Evolutionary conservation across 2,329 filamentous ascomycete genomes (phyloP).

Genomic region (Sarocladium strictum): DNA sequence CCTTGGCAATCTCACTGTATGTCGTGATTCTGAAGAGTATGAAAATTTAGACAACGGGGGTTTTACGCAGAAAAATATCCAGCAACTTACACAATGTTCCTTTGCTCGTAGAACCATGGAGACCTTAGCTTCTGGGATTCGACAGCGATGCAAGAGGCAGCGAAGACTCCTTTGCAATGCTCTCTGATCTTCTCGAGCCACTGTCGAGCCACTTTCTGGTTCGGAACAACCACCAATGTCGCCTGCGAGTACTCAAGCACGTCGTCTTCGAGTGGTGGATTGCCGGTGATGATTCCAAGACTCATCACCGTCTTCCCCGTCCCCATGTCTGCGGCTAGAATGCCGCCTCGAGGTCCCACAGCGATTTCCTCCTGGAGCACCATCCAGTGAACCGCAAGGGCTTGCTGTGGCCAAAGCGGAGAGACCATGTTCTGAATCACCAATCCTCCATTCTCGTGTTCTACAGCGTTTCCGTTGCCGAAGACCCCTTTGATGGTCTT

Average conservation of each 20-base stretch:
- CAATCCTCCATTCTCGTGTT: neutral
- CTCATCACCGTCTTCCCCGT: conserved; percentile 67
- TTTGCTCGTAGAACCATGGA: neutral
- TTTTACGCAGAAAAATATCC: too few species aligned
- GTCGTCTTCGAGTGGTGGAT: conserved; percentile 37
- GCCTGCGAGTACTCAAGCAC: conserved; percentile 24
- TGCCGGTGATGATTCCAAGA: conserved; percentile 65
- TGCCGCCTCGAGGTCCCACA: conserved; percentile 46
- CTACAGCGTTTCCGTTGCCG: neutral
- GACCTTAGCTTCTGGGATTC: neutral
- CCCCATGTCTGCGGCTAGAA: conserved; percentile 59
- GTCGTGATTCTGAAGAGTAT: conserved; percentile 24
- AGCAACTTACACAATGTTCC: conserved; percentile 12
- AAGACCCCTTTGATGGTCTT: conserved; percentile 3
- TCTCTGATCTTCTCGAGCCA: conserved; percentile 23
- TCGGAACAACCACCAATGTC: conserved; percentile 28
- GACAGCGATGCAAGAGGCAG: conserved; percentile 11
- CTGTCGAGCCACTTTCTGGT: conserved; percentile 16
- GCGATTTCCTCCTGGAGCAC: conserved; percentile 37
- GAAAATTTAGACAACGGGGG: too few species aligned
- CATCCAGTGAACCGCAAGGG: conserved; percentile 50
- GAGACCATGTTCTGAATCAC: conserved; percentile 5
- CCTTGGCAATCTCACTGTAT: conserved; percentile 19
- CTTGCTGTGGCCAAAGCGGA: conserved; percentile 33
- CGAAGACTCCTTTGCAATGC: conserved; percentile 14